phyloP scores from a whole-genome alignment of 1,284 basidiomycete species.

The Meripilus lineatus region DNA sequence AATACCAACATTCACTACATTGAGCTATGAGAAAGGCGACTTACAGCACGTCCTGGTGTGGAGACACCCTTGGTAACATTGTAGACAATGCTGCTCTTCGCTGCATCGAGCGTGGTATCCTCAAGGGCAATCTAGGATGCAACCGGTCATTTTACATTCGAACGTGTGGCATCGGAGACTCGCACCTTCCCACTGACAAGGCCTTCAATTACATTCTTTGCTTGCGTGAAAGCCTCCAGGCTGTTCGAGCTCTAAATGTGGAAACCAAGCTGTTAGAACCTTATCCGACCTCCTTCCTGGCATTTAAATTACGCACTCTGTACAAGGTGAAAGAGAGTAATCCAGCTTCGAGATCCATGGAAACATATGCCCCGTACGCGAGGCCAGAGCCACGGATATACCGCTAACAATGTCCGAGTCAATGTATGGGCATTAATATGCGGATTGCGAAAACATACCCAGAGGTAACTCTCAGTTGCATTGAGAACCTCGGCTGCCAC shows the following conservation, averaged over 20 bases:
- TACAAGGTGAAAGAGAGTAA: slow-evolving; percentile 80
- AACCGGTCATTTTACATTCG: neutral
- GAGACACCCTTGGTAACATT: slow-evolving; percentile 77
- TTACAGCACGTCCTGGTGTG: slow-evolving; percentile 80
- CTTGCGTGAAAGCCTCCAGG: slow-evolving; percentile 81
- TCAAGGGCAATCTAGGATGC: slow-evolving; percentile 72
- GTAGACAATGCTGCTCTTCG: slow-evolving; percentile 90
- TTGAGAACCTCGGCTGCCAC: slow-evolving; percentile 89
- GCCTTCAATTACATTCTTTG: slow-evolving; percentile 67
- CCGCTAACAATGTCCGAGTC: slow-evolving; percentile 37
- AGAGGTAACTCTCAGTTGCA: slow-evolving; percentile 92
- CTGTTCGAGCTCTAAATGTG: slow-evolving; percentile 85
- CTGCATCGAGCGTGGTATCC: slow-evolving; percentile 82
- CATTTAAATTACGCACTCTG: slow-evolving; percentile 47
- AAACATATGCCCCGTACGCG: slow-evolving; percentile 88
- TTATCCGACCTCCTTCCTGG: neutral
- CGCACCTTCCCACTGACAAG: slow-evolving; percentile 77
- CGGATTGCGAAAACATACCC: slow-evolving; percentile 48
- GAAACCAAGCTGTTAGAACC: slow-evolving; percentile 12
- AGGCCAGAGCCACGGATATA: slow-evolving; percentile 89
- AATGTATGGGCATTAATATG: slow-evolving; percentile 1
- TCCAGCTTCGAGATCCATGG: slow-evolving; percentile 79
- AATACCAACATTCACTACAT: neutral
- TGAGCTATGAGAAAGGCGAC: slow-evolving; percentile 18
- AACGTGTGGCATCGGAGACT: neutral